Evolutionary conservation across 805 yeast species (phyloP).

Genomic region (Saturnispora mendoncae): DNA sequence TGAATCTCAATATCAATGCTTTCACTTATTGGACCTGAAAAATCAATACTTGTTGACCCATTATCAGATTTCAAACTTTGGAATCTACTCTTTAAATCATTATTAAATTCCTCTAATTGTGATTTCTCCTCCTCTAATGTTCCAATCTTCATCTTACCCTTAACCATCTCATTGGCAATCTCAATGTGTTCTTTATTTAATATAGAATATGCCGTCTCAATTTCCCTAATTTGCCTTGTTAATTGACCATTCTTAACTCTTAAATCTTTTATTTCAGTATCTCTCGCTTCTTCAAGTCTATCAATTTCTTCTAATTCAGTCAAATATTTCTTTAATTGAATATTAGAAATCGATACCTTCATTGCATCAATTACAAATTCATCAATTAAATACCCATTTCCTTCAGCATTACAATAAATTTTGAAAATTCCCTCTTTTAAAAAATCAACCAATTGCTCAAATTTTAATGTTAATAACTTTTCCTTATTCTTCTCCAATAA

Average conservation of each 20-base stretch:
- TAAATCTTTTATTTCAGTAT: slow-evolving; percentile 50
- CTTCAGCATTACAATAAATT: slow-evolving; percentile 34
- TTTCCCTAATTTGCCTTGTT: slow-evolving; percentile 59
- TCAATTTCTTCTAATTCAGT: slow-evolving; percentile 72
- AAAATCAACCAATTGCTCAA: slow-evolving; percentile 69
- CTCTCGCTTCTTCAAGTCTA: slow-evolving; percentile 53
- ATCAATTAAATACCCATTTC: slow-evolving; percentile 48
- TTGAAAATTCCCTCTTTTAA: slow-evolving; percentile 75
- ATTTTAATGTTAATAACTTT: slow-evolving; percentile 49
- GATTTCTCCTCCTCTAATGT: slow-evolving; percentile 66
- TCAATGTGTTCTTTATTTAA: slow-evolving; percentile 78
- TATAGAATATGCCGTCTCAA: slow-evolving; percentile 60
- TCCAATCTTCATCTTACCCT: slow-evolving; percentile 66
- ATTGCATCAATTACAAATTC: slow-evolving; percentile 73
- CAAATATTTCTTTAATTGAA: slow-evolving; percentile 59
- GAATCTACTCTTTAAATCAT: slow-evolving; percentile 36
- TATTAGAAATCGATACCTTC: slow-evolving; percentile 63
- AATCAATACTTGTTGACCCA: slow-evolving; percentile 18
- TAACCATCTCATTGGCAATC: slow-evolving; percentile 81
- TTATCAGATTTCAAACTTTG: slow-evolving; percentile 26
- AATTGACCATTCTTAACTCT: slow-evolving; percentile 62
- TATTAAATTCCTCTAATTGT: slow-evolving; percentile 43
- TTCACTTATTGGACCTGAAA: slow-evolving; percentile 24
- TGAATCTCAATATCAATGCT: slow-evolving; percentile 44
- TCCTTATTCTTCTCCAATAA: slow-evolving; percentile 63